Evolutionary conservation across 2,329 filamentous ascomycete species (phyloP), one percentile per base, ranked within the genome.

Genomic region (Penicillium vulpinum): DNA sequence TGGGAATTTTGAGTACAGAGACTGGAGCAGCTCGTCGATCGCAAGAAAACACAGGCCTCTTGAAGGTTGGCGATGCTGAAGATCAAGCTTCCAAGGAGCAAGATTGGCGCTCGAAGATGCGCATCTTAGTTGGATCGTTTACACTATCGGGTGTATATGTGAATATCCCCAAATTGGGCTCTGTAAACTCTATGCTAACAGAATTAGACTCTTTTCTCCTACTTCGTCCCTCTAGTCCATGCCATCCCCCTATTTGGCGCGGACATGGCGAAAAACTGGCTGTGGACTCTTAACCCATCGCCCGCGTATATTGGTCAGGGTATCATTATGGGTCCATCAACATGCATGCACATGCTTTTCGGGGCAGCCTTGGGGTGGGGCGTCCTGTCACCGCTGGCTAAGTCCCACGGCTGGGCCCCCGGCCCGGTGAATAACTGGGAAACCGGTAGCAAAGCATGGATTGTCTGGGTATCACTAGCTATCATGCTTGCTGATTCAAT

Each of bases 281-380:
- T 97, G 1, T 99, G 94, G 94, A 94, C 91, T 0, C 79, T 99
- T 7, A 99, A 99, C 64, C 94, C 94, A 0, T 97, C 92, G 44
- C 88, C 96, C n/a, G 94, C 94, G 2, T 99, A 99, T 72, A 87
- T 97, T 26, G 94, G 94, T 0, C 94, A 99, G 76, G 94, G 94
- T 11, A 95, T 99, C 60, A 97, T 99, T 69, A 99, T 99, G 94
- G 94, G 94, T 0, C 90, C 93, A 4, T 88, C 91, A 38, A 99
- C 94, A 0, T 97, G 93, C 3, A 82, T 96, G 51, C 93, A 97
- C 66, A 99, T 99, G 94, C 83, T 96, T 1, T 78, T 97, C 2
- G 94, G 94, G 5, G 92, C 94, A 4, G 73, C 96, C 16, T 69
- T 97, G 10, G 94, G 94, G 26, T 99, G 94, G 94, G 94, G 87